A percentile compares a stretch with the other conserved stretches of the same genome.
Evolutionary conservation across 2,329 filamentous ascomycete species (phyloP).

Genomic region (Alternaria ventricosa): DNA sequence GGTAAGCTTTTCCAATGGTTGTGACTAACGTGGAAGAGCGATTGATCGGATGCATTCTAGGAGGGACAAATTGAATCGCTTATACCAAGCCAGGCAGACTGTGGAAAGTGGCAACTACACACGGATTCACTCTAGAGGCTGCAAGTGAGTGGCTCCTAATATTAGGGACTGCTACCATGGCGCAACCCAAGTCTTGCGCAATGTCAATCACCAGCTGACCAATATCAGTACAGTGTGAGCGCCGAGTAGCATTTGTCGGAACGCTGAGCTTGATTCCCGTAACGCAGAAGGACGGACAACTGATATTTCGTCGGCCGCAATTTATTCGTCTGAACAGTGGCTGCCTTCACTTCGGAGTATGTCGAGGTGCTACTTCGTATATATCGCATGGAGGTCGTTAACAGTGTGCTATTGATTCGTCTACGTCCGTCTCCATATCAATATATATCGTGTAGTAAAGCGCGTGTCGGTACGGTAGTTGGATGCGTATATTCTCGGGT

Average conservation of each 20-base stretch:
- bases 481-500: neutral
- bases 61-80: neutral
- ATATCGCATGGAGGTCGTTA: neutral
- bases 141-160: neutral
- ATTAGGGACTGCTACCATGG: neutral
- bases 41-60: neutral
- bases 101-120: neutral
- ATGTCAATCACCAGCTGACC: neutral
- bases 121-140: neutral
- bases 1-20: neutral
- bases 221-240: neutral
- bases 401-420: neutral
- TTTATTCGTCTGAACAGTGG: neutral
- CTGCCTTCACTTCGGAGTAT: neutral
- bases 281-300: neutral
- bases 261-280: neutral
- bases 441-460: neutral
- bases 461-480: neutral
- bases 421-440: neutral
- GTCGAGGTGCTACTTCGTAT: neutral
- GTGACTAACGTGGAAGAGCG: neutral
- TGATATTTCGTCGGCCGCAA: neutral
- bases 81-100: neutral
- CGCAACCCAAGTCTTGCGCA: neutral
- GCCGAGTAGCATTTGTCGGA: neutral